phyloP scores from a whole-genome alignment of 2,329 filamentous ascomycete species.

The Colletotrichum agaves region DNA sequence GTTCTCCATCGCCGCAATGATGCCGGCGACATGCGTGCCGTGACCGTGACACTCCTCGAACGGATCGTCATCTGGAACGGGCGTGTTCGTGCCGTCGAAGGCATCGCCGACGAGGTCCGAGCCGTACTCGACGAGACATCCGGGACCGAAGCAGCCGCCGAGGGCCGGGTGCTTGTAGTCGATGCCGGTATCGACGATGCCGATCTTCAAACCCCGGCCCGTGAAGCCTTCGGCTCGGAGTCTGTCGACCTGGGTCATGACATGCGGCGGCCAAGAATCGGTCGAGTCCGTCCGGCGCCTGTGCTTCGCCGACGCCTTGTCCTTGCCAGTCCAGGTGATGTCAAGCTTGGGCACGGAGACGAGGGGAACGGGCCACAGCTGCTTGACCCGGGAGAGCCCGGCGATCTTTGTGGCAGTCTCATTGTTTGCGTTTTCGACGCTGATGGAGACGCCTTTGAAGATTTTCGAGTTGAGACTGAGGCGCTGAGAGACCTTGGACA shows the following conservation, averaged over 20 bases:
- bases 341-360: conserved; percentile 53
- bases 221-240: conserved; percentile 59
- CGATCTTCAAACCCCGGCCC: conserved; percentile 63
- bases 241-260: conserved; percentile 67
- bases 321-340: conserved; percentile 54
- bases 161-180: conserved; percentile 59
- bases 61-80: conserved; percentile 51
- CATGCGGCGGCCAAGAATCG: conserved; percentile 57
- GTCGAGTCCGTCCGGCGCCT: conserved; percentile 43
- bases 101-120: conserved; percentile 55
- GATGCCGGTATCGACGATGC: conserved; percentile 60
- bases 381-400: conserved; percentile 56
- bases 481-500: conserved; percentile 37
- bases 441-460: conserved; percentile 62
- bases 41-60: conserved; percentile 53
- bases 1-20: conserved; percentile 54
- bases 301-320: background rate
- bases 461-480: conserved; percentile 39
- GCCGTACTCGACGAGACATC: conserved; percentile 56
- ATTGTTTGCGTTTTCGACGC: conserved; percentile 56
- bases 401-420: conserved; percentile 55
- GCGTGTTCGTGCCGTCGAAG: conserved; percentile 42
- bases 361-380: conserved; percentile 59
- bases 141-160: conserved; percentile 58
- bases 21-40: conserved; percentile 58